A percentile compares a stretch with the other conserved stretches of the same genome.
Conservation (phyloP, 441 rosid species). For the Adansonia madagascariensis region DNA sequence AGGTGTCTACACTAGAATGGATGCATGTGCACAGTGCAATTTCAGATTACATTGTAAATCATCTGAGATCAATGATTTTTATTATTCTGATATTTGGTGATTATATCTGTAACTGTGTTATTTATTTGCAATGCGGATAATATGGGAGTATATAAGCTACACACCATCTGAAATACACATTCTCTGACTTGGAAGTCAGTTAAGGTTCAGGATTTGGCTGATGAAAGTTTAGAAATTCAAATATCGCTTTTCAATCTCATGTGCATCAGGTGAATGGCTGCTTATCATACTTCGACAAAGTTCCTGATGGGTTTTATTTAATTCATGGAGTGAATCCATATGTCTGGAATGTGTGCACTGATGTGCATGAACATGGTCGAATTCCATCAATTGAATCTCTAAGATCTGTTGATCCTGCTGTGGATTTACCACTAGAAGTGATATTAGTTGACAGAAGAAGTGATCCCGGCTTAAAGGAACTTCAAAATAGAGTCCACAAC, state of each 20-base stretch:
- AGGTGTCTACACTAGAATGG: neutral
- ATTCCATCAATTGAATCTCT: constrained; percentile 86
- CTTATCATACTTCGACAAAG: constrained; percentile 83
- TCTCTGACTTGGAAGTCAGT: neutral
- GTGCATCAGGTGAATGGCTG: constrained; percentile 88
- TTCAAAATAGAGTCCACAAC: constrained; percentile 72
- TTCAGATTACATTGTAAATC: neutral
- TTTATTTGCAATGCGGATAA: neutral
- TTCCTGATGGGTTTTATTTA: constrained; percentile 97
- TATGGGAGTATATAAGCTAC: neutral
- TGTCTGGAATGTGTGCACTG: constrained; percentile 87
- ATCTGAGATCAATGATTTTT: no score
- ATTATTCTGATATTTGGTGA: neutral
- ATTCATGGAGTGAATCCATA: constrained; percentile 90
- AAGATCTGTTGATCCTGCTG: constrained; percentile 69
- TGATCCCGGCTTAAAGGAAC: constrained; percentile 83
- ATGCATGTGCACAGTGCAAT: neutral
- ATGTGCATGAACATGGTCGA: constrained; percentile 77
- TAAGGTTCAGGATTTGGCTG: constrained; percentile 15
- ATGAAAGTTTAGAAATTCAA: constrained; percentile 7
- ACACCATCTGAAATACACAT: neutral
- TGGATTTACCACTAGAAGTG: constrained; percentile 74
- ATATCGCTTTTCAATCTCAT: constrained; percentile 20
- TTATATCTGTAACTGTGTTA: neutral
- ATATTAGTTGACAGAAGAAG: constrained; percentile 73